These are phyloP conservation scores for Solanum clarkiae DNA, from an alignment of 257 asterid species.

Conservation along the genomic window DNA sequence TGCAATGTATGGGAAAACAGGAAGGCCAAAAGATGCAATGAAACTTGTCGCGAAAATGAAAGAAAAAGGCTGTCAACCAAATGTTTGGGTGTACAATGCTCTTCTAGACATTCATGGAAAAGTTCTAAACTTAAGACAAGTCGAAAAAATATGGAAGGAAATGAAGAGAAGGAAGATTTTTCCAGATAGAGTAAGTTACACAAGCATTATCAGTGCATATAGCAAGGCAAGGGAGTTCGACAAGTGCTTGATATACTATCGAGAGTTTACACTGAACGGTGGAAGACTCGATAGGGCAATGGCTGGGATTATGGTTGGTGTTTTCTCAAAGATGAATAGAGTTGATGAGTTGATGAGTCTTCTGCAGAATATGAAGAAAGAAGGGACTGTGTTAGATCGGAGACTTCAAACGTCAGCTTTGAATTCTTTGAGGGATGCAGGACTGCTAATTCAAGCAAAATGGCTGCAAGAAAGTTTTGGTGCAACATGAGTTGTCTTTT, in stretches of 20 bases:
- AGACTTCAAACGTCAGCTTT: constrained; percentile 68
- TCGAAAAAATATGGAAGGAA: constrained; percentile 81
- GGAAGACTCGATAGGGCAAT: constrained; percentile 57
- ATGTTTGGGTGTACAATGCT: constrained; percentile 87
- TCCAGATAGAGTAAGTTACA: constrained; percentile 71
- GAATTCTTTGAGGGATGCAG: constrained; percentile 69
- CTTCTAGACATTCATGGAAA: constrained; percentile 66
- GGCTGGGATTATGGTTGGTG: constrained; percentile 85
- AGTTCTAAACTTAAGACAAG: constrained; percentile 31
- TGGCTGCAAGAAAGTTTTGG: constrained; percentile 49
- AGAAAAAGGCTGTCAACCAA: constrained; percentile 61
- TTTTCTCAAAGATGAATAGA: constrained; percentile 60
- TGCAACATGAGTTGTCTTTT: not conserved
- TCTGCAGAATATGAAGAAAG: constrained; percentile 53
- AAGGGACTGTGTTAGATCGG: constrained; percentile 42
- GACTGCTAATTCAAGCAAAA: constrained; percentile 39
- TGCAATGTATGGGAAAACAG: constrained; percentile 60
- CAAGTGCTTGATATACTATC: constrained; percentile 34
- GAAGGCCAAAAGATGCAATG: constrained; percentile 51
- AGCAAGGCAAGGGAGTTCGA: constrained; percentile 48
- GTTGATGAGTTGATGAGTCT: constrained; percentile 66
- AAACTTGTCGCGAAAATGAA: constrained; percentile 81
- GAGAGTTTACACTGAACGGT: constrained; percentile 54
- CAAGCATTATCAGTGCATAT: constrained; percentile 57
- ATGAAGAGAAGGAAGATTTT: constrained; percentile 51